Conservation (phyloP, 495 filamentous ascomycete genomes). For the Neurospora sp. region DNA sequence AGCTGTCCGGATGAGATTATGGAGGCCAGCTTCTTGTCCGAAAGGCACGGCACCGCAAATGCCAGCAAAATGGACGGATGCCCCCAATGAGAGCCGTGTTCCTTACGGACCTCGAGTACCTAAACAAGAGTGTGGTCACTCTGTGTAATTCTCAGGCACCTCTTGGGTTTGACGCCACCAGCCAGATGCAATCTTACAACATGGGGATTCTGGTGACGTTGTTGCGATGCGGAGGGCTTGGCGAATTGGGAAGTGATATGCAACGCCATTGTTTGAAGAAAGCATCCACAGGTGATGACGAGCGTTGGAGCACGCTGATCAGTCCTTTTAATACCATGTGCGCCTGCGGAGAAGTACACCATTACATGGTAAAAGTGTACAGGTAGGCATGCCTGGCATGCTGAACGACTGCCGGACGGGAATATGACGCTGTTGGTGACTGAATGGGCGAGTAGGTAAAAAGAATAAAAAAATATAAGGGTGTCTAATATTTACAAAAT, state of each 20-base stretch:
- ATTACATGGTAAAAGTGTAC: neutral
- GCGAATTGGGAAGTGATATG: neutral
- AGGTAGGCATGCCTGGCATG: neutral
- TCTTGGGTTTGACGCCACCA: neutral
- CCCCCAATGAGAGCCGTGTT: conserved; percentile 18
- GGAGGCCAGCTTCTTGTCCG: neutral
- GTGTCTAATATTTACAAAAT: neutral
- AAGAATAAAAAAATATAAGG: neutral
- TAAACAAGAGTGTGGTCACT: neutral
- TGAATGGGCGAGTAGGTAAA: neutral
- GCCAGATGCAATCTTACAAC: neutral
- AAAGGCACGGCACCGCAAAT: neutral
- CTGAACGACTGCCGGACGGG: neutral
- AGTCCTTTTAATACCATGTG: neutral
- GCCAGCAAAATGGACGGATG: conserved; percentile 6
- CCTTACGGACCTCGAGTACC: neutral
- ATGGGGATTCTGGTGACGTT: neutral
- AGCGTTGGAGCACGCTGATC: neutral
- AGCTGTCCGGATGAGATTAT: neutral
- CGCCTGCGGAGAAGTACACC: no score
- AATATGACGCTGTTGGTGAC: neutral
- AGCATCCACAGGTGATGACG: neutral
- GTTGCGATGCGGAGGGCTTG: neutral
- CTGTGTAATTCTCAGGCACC: neutral
- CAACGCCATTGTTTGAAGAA: neutral